Conservation (phyloP, 2,329 filamentous ascomycete genomes). For the Zopfia rhizophila region DNA sequence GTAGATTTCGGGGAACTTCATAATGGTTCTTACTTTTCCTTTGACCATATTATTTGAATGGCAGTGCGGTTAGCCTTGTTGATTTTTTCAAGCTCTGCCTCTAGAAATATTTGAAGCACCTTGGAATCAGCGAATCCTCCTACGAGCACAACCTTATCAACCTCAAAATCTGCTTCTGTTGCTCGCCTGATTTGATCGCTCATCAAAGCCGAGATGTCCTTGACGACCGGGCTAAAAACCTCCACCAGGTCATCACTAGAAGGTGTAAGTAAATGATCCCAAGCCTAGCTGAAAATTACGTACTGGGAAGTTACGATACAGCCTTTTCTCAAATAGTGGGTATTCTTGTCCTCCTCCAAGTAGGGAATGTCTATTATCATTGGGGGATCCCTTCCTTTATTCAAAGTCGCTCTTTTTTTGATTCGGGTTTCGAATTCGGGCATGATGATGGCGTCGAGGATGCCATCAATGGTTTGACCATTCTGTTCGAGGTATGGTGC, state of each 20-base stretch:
- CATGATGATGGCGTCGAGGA: slow-evolving; percentile 23
- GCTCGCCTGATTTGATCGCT: slow-evolving; percentile 14
- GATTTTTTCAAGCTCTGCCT: background rate
- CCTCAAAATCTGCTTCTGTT: background rate
- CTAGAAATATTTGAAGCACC: slow-evolving; percentile 14
- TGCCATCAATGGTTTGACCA: slow-evolving; percentile 8
- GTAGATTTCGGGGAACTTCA: no score
- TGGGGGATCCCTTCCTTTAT: no score
- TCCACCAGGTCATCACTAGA: no score
- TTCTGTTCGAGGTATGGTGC: no score
- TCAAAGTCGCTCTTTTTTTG: slow-evolving; percentile 17
- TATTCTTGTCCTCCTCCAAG: no score
- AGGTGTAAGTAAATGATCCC: no score
- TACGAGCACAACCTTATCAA: slow-evolving; percentile 22
- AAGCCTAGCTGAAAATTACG: no score
- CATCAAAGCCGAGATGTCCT: slow-evolving; percentile 17
- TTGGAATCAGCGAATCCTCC: slow-evolving; percentile 27
- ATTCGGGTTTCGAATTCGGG: slow-evolving; percentile 23
- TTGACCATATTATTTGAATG: slow-evolving; percentile 3
- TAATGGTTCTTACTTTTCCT: no score
- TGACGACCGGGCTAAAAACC: slow-evolving; percentile 17
- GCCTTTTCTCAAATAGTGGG: no score
- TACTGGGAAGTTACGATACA: no score
- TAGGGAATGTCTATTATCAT: no score
- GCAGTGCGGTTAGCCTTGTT: background rate